A percentile compares a stretch with the other conserved stretches of the same genome.
These are phyloP conservation scores for Mortierella sp. DNA, from an alignment of 371 early-diverging fungal genomes.

Conservation along the genomic window DNA sequence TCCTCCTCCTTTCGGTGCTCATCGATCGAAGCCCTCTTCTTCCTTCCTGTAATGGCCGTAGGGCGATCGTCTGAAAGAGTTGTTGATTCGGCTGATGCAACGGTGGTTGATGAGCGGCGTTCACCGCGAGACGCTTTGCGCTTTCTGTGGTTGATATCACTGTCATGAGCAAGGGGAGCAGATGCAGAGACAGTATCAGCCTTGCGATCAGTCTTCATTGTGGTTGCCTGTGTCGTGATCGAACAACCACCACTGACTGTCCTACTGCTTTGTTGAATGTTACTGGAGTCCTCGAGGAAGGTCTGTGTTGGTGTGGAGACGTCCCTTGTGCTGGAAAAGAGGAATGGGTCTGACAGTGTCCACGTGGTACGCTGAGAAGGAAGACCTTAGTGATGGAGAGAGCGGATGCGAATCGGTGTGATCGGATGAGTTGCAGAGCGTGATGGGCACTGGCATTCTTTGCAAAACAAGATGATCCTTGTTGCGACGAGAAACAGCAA, in stretches of 20 bases:
- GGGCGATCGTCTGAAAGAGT: conserved; percentile 8
- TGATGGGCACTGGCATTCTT: conserved; percentile 35
- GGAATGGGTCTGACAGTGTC: not conserved
- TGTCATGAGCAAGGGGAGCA: conserved; percentile 1
- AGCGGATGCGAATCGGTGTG: conserved; percentile 10
- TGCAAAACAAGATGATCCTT: not conserved
- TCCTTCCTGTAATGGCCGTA: not conserved
- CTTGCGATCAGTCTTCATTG: conserved; percentile 40
- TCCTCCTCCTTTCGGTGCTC: conserved; percentile 10
- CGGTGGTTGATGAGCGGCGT: not conserved
- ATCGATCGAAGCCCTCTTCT: conserved; percentile 13
- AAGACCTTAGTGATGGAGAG: not conserved
- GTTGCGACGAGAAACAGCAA: not conserved
- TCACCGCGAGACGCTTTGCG: conserved; percentile 16
- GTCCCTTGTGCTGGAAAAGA: not conserved
- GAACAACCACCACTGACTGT: conserved; percentile 1
- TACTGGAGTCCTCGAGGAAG: not conserved
- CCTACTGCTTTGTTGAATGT: conserved; percentile 10
- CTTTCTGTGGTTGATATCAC: conserved; percentile 8
- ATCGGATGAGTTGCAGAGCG: conserved; percentile 17
- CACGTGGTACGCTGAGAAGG: not conserved
- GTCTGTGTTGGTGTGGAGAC: not conserved
- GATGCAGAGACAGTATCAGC: conserved; percentile 18
- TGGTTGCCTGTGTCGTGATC: conserved; percentile 4
- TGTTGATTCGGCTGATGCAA: not conserved